A percentile compares a stretch with the other conserved stretches of the same genome.
Conservation (phyloP, 2,329 filamentous ascomycete genomes). For the Stemphylium lycopersici region DNA sequence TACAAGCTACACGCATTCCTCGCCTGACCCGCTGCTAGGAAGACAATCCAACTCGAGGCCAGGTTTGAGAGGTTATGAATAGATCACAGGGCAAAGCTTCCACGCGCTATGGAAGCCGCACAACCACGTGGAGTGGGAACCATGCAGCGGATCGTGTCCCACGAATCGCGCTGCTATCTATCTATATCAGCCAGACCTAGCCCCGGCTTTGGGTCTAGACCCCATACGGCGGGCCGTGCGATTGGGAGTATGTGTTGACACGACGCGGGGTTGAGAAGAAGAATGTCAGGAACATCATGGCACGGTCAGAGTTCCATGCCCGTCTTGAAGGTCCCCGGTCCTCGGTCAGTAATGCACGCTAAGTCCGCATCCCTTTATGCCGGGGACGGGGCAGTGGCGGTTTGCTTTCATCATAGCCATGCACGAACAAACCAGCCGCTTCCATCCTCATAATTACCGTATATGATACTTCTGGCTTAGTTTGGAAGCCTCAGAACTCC, state of each 20-base stretch:
- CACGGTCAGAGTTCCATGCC: not conserved
- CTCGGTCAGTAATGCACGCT: too few species aligned
- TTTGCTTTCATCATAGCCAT: too few species aligned
- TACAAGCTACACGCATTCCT: not conserved
- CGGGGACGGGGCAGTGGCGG: too few species aligned
- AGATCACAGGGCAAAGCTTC: not conserved
- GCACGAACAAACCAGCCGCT: too few species aligned
- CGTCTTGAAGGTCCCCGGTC: not conserved
- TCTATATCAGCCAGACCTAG: not conserved
- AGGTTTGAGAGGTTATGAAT: constrained; percentile 7
- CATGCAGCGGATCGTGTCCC: not conserved
- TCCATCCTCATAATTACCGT: too few species aligned
- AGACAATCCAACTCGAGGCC: not conserved
- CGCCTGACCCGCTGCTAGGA: not conserved
- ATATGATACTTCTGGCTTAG: too few species aligned
- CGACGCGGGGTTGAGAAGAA: not conserved
- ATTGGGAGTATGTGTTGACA: not conserved
- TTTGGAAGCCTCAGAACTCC: too few species aligned
- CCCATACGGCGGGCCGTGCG: constrained; percentile 1
- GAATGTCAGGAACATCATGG: not conserved
- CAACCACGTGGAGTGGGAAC: constrained; percentile 6
- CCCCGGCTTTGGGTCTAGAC: constrained; percentile 1
- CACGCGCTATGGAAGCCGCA: not conserved
- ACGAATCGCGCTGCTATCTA: not conserved
- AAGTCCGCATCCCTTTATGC: too few species aligned